Percentiles rank a stretch among this genome's conserved stretches.
phyloP scores from a whole-genome alignment of 2,329 filamentous ascomycete species.

The Penicillium sclerotiorum region DNA sequence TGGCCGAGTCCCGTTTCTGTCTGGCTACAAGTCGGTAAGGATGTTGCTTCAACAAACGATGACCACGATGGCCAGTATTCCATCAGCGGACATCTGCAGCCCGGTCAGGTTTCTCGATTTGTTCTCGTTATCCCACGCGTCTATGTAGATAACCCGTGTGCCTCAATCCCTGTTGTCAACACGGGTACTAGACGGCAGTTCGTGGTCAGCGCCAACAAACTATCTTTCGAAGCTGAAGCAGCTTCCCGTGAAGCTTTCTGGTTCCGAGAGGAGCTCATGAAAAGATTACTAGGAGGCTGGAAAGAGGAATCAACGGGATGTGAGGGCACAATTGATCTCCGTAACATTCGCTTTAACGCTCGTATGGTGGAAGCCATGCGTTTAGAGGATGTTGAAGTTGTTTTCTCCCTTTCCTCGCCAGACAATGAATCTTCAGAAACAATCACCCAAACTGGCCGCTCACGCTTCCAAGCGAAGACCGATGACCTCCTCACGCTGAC shows the following conservation, averaged over 20 bases:
- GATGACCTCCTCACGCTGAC: constrained; percentile 71
- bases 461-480: constrained; percentile 51
- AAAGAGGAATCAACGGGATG: constrained; percentile 60
- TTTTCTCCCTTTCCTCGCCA: constrained; percentile 47
- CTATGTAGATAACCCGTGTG: constrained; percentile 74
- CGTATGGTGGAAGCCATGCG: constrained; percentile 83
- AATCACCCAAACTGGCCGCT: constrained; percentile 46
- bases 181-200: constrained; percentile 87
- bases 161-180: constrained; percentile 77
- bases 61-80: constrained; percentile 30
- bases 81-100: constrained; percentile 54
- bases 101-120: constrained; percentile 69
- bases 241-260: constrained; percentile 82
- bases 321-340: constrained; percentile 72
- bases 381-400: constrained; percentile 74
- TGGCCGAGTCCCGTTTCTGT: constrained; percentile 82
- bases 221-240: constrained; percentile 77
- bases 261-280: constrained; percentile 82
- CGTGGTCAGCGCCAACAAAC: constrained; percentile 78
- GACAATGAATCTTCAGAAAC: constrained; percentile 6
- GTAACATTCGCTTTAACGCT: constrained; percentile 70
- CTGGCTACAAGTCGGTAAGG: constrained; percentile 55
- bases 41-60: constrained; percentile 21
- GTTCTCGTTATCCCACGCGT: constrained; percentile 75
- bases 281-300: constrained; percentile 72